A percentile compares a stretch with the other conserved stretches of the same genome.
These are phyloP conservation scores for Carex kokanica DNA, from an alignment of 176 grass and related monocot genomes.

Conservation along the genomic window DNA sequence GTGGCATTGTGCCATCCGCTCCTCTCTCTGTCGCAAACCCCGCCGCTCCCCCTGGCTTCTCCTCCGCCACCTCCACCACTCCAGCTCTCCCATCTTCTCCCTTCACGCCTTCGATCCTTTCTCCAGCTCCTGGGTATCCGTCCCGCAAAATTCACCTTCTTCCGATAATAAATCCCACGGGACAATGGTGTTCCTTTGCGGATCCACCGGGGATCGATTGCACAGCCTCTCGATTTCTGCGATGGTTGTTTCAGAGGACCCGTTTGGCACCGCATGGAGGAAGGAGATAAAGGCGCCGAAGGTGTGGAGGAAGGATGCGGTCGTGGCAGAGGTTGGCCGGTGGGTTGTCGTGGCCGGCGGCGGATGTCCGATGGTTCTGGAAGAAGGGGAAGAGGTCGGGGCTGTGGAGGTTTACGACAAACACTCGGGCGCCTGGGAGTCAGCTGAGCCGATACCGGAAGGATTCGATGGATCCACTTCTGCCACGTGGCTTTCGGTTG, in stretches of 20 bases:
- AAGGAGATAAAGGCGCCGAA: slow-evolving; percentile 36
- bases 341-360: slow-evolving; percentile 66
- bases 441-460: slow-evolving; percentile 54
- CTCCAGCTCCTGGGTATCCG: slow-evolving; percentile 49
- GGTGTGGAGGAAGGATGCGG: slow-evolving; percentile 66
- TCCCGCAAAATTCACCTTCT: slow-evolving; percentile 28
- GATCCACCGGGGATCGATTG: slow-evolving; percentile 36
- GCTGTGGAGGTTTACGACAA: slow-evolving; percentile 61
- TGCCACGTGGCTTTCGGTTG: slow-evolving; percentile 62
- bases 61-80: slow-evolving; percentile 34
- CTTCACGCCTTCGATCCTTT: slow-evolving; percentile 44
- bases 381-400: slow-evolving; percentile 34
- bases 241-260: slow-evolving; percentile 41
- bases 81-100: not conserved
- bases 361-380: slow-evolving; percentile 57
- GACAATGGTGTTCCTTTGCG: slow-evolving; percentile 5
- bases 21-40: slow-evolving; percentile 43
- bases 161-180: slow-evolving; percentile 13
- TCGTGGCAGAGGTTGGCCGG: slow-evolving; percentile 53
- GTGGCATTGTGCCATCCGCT: slow-evolving; percentile 66
- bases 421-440: slow-evolving; percentile 31
- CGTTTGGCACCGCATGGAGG: slow-evolving; percentile 35
- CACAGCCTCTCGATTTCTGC: slow-evolving; percentile 40
- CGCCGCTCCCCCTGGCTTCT: slow-evolving; percentile 63
- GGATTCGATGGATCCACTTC: slow-evolving; percentile 46